Percentiles rank a stretch among this genome's conserved stretches.
phyloP scores from a whole-genome alignment of 202 grass and related monocot genomes.

The Hordeum pubiflorum region DNA sequence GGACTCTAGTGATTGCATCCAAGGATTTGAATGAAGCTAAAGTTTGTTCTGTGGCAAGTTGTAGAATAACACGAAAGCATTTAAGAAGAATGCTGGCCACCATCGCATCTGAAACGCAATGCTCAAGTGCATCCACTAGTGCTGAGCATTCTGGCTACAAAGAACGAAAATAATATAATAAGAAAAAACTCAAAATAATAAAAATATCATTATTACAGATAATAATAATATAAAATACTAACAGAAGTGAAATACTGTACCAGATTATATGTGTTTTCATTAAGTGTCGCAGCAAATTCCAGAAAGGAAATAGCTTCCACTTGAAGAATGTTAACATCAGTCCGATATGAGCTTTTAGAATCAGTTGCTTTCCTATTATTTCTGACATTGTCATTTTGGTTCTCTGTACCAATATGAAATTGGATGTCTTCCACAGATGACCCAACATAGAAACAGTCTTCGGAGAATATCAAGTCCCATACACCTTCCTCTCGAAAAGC shows the following conservation, averaged over 20 bases:
- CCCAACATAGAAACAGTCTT: constrained; percentile 64
- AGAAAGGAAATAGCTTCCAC: constrained; percentile 78
- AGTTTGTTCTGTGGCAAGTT: constrained; percentile 55
- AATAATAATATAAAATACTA: constrained; percentile 3
- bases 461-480: constrained; percentile 71
- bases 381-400: constrained; percentile 6
- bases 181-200: constrained; percentile 1
- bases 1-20: constrained; percentile 50
- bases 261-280: constrained; percentile 60
- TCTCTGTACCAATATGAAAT: constrained; percentile 11
- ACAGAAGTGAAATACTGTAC: constrained; percentile 21
- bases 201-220: neutral
- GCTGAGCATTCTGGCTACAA: constrained; percentile 76
- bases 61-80: constrained; percentile 51
- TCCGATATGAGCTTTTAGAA: constrained; percentile 22
- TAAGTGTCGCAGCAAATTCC: constrained; percentile 64
- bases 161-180: constrained; percentile 14
- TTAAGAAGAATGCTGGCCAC: constrained; percentile 57
- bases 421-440: constrained; percentile 30
- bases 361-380: constrained; percentile 12
- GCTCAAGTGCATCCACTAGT: constrained; percentile 54
- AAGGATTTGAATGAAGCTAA: constrained; percentile 50
- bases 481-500: constrained; percentile 63
- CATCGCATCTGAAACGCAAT: constrained; percentile 43
- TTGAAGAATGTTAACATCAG: constrained; percentile 54